Conservation (phyloP, 352 stramenopile species). For the Globisporangium nagaii region DNA sequence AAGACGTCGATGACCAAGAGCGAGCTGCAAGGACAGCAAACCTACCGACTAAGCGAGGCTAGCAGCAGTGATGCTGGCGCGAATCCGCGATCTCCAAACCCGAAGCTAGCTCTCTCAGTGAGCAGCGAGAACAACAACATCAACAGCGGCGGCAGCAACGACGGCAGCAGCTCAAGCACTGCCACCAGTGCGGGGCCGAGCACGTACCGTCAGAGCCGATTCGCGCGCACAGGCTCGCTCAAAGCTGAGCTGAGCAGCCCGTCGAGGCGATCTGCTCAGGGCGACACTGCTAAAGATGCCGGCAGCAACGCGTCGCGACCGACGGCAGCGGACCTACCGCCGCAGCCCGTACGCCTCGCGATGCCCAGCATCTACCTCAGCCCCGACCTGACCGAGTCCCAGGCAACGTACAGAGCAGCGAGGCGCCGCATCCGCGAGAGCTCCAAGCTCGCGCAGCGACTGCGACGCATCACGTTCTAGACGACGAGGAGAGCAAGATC, state of each 20-base stretch:
- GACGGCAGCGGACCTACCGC: slow-evolving; percentile 17
- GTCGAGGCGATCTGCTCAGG: not conserved
- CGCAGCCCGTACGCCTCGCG: slow-evolving; percentile 34
- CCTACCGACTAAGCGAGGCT: not conserved
- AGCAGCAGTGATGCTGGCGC: not conserved
- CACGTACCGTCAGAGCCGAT: slow-evolving; percentile 2
- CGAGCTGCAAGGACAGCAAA: not conserved
- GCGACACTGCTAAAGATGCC: slow-evolving; percentile 1
- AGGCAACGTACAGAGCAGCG: slow-evolving; percentile 33
- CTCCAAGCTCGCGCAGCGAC: slow-evolving; percentile 28
- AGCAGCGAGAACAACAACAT: not conserved
- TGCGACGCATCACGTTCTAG: slow-evolving; percentile 48
- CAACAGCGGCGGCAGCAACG: not conserved
- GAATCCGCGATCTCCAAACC: not conserved
- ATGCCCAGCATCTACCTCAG: slow-evolving; percentile 61
- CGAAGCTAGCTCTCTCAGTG: not conserved
- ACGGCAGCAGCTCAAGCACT: not conserved
- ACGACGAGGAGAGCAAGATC: no score
- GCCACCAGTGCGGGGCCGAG: not conserved
- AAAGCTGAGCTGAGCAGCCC: not conserved
- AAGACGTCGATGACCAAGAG: not conserved
- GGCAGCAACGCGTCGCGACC: slow-evolving; percentile 9
- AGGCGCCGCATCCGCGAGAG: slow-evolving; percentile 35
- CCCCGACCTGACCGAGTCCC: slow-evolving; percentile 31
- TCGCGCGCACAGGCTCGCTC: not conserved